A percentile compares a stretch with the other conserved stretches of the same genome.
Evolutionary conservation across 2,329 filamentous ascomycete genomes (phyloP).

Genomic region (Arthrobotrys sinensis): DNA sequence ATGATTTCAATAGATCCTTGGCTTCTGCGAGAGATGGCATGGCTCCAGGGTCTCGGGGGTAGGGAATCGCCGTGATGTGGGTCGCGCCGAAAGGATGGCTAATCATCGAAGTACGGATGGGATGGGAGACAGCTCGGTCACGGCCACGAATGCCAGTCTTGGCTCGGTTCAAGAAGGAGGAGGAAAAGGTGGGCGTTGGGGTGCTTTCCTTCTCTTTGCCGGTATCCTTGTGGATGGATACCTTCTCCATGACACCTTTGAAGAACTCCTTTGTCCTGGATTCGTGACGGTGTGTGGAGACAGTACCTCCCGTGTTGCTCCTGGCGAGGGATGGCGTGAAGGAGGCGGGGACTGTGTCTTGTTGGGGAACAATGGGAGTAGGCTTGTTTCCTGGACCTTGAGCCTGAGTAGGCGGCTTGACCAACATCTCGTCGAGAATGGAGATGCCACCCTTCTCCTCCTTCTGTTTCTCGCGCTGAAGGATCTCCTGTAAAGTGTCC

Average conservation of each 20-base stretch:
- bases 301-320: background rate
- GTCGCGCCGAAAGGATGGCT: background rate
- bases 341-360: too few species aligned
- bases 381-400: background rate
- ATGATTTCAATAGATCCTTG: background rate
- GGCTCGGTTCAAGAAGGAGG: slow-evolving; percentile 3
- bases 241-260: slow-evolving; percentile 25
- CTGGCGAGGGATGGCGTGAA: background rate
- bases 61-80: background rate
- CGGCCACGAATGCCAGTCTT: background rate
- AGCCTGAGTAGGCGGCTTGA: background rate
- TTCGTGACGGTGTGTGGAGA: background rate
- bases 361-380: background rate
- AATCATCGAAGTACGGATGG: background rate
- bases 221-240: background rate
- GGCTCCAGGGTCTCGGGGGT: too few species aligned
- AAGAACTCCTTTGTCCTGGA: slow-evolving; percentile 14
- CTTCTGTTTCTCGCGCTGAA: slow-evolving; percentile 13
- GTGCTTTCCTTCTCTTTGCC: background rate
- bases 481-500: background rate
- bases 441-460: background rate
- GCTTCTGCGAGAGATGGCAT: background rate
- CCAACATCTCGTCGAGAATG: slow-evolving; percentile 13
- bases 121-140: background rate
- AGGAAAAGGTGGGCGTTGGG: background rate